Percentiles rank a stretch among this genome's conserved stretches.
Evolutionary conservation across 176 grass and related monocot genomes (phyloP).

Genomic region (Musa schizocarpa): DNA sequence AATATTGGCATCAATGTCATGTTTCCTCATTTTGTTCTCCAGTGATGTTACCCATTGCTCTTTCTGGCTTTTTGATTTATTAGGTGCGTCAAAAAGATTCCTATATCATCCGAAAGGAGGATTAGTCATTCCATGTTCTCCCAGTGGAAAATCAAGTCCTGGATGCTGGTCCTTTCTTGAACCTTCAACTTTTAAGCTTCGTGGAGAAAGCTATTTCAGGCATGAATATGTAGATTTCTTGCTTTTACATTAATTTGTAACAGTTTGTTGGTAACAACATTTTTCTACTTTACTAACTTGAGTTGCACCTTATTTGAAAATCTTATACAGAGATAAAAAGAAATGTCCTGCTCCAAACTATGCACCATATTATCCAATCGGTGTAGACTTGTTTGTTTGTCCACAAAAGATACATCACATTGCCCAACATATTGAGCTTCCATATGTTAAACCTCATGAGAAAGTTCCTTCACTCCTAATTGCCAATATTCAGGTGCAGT

Average conservation of each 20-base stretch:
- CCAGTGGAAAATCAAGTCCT: conserved; percentile 36
- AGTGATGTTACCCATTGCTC: background rate
- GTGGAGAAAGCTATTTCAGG: conserved; percentile 91
- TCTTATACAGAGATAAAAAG: conserved; percentile 73
- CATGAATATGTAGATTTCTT: conserved; percentile 14
- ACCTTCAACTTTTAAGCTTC: conserved; percentile 77
- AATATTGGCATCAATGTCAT: no score
- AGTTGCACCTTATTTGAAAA: conserved; percentile 7
- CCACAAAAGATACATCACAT: conserved; percentile 75
- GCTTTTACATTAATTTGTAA: conserved; percentile 15
- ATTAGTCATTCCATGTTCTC: conserved; percentile 36
- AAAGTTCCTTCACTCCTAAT: conserved; percentile 74
- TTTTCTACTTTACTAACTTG: conserved; percentile 8
- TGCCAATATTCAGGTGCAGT: conserved; percentile 81
- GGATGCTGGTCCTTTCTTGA: conserved; percentile 77
- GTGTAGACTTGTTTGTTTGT: conserved; percentile 79
- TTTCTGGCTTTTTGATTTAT: background rate
- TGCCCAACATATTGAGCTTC: conserved; percentile 84
- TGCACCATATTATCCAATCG: conserved; percentile 88
- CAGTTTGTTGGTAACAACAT: background rate
- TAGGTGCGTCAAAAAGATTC: conserved; percentile 73
- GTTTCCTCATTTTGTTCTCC: background rate
- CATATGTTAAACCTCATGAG: conserved; percentile 53
- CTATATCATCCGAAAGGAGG: conserved; percentile 68
- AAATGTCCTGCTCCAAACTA: conserved; percentile 77